Percentiles rank a stretch among this genome's conserved stretches.
phyloP scores from a whole-genome alignment of 192 early-diverging fungal genomes.

The Neocallimastix lanati region DNA sequence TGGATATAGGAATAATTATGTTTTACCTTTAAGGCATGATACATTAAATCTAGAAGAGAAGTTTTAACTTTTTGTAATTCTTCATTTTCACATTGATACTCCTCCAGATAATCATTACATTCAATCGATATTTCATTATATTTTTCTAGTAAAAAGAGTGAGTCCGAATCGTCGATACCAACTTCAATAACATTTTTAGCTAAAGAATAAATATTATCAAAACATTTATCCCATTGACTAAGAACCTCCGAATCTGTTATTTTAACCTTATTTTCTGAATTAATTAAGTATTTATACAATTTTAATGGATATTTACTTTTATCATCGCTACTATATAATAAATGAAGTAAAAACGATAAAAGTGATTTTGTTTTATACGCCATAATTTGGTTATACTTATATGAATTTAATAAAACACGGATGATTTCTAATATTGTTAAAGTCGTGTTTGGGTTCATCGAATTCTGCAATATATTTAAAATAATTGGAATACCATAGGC shows the following conservation, averaged over 20 bases:
- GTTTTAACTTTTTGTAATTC: background rate
- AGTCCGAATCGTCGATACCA: background rate
- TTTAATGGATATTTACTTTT: background rate
- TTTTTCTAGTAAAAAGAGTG: background rate
- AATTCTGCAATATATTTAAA: background rate
- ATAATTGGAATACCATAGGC: background rate
- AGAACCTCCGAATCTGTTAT: background rate
- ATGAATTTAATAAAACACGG: background rate
- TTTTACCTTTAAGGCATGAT: background rate
- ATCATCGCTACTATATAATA: background rate
- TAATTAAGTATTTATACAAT: background rate
- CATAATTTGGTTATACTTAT: background rate
- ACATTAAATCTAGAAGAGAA: background rate
- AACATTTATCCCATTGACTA: background rate
- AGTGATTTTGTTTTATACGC: background rate
- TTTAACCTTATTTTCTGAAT: background rate
- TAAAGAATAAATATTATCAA: background rate
- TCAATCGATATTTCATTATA: background rate
- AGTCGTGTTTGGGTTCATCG: background rate
- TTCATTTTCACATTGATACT: background rate
- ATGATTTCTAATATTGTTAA: background rate
- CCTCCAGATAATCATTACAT: background rate
- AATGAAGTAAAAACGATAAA: background rate
- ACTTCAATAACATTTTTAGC: background rate
- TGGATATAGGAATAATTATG: background rate